Base-by-base conservation (phyloP, 2,329 filamentous ascomycete genomes). In the Fonsecaea monophora region DNA sequence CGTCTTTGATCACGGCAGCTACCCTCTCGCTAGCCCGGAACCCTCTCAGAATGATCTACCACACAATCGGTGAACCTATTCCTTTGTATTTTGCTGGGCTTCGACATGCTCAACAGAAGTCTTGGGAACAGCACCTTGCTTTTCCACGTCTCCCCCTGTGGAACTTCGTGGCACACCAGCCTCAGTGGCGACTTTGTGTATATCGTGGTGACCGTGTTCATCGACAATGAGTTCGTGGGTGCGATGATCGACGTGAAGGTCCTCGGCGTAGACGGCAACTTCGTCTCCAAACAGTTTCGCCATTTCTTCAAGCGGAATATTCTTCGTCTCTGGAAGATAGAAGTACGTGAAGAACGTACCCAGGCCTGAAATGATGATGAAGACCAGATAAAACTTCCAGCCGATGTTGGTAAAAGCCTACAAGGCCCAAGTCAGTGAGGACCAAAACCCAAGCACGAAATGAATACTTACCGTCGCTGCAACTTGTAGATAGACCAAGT, bases 301-400 rank as follows among this genome's bases (percentile, higher is more conserved):
- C 54, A 77, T 76, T 57, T 77, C 76, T 56, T 78, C 77, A 13
- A 78, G 62, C 0, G 76, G 74, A 12, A 75, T 75, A 10, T 72
- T 74, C 42, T 74, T 74, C 2, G 76, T 78, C 68, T 78, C 76
- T 8, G 75, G 68, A n/a, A 70, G 42, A 38, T 35, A 53, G 35
- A 60, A 60, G 30, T 53, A 65, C 13, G 58, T 45, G n/a, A 64
- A 65, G 30, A 67, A 56, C 3, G 37, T 13, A 10, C 50, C 65
- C 25, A 60, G 54, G 37, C 54, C 59, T 1, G 58, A 67, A 15
- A 63, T 57, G 62, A 62, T 60, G 54, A 62, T 66, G 71, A 64
- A 74, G 9, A 75, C 71, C 15, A 78, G 65, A 62, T 75, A 77
- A 66, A 75, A 78, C 15, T 71, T 74, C 75, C 75, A 77, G 7